phyloP scores from a whole-genome alignment of 768 basidiomycete species.

The Tricholoma sp. region DNA sequence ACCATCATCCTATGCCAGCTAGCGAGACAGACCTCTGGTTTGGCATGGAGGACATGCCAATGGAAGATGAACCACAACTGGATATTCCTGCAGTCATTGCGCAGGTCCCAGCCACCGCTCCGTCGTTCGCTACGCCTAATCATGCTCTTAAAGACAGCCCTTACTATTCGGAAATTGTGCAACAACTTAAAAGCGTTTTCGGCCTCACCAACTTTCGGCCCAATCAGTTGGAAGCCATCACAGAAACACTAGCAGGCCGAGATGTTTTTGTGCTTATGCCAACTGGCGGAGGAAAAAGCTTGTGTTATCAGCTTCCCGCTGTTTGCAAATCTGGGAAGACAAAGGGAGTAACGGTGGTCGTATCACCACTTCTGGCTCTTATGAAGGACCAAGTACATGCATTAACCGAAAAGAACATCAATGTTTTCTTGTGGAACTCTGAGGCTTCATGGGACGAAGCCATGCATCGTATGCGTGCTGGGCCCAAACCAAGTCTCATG shows the following conservation, averaged over 20 bases:
- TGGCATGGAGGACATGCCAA: constrained; percentile 35
- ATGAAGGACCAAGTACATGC: constrained; percentile 86
- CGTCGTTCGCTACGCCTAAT: constrained; percentile 12
- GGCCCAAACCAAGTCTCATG: constrained; percentile 57
- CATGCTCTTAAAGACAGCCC: constrained; percentile 11
- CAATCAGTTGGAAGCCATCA: constrained; percentile 86
- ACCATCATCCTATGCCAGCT: constrained; percentile 23
- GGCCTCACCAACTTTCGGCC: constrained; percentile 61
- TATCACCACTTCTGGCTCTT: constrained; percentile 83
- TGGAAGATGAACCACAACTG: constrained; percentile 21
- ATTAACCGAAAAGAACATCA: constrained; percentile 57
- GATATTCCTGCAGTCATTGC: constrained; percentile 14
- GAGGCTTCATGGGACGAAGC: constrained; percentile 39
- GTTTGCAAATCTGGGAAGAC: constrained; percentile 69
- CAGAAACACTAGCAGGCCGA: constrained; percentile 67
- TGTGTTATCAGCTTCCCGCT: constrained; percentile 89
- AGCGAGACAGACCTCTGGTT: constrained; percentile 47
- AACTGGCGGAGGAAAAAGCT: constrained; percentile 88
- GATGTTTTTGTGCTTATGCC: constrained; percentile 97
- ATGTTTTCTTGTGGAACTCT: constrained; percentile 66
- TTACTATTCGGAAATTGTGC: constrained; percentile 47
- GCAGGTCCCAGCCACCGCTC: constrained; percentile 9
- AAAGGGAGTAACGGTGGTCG: constrained; percentile 80
- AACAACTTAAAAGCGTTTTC: constrained; percentile 56
- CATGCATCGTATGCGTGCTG: constrained; percentile 38